Percentiles rank a stretch among this genome's conserved stretches.
These are phyloP conservation scores for Lodderomyces oxycetoniae DNA, from an alignment of 1,139 yeast genomes.

Conservation along the genomic window DNA sequence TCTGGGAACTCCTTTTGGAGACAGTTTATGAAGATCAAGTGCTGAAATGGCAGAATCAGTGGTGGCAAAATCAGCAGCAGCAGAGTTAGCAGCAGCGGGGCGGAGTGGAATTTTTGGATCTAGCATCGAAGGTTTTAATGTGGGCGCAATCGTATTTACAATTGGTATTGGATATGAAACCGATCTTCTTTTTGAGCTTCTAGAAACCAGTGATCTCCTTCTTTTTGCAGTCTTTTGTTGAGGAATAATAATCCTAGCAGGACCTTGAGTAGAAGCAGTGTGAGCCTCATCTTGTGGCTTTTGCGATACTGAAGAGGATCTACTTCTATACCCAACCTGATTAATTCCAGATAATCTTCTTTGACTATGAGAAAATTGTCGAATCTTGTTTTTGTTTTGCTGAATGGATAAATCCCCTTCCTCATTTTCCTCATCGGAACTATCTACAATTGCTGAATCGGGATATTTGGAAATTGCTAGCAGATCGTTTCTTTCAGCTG, in stretches of 20 bases:
- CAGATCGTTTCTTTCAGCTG: too few relatives aligned
- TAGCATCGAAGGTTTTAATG: constrained; percentile 2
- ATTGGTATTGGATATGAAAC: constrained; percentile 1
- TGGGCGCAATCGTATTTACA: constrained; percentile 3
- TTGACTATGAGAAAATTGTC: constrained; percentile 29
- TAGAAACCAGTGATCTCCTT: constrained; percentile 3
- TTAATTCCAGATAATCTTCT: constrained; percentile 38
- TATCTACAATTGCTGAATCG: constrained; percentile 11
- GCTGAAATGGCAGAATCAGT: background rate
- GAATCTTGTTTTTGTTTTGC: constrained; percentile 31
- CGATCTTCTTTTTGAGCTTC: constrained; percentile 2
- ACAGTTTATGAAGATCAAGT: background rate
- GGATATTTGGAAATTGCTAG: constrained; percentile 7
- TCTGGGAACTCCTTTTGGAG: background rate
- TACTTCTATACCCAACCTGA: constrained; percentile 22
- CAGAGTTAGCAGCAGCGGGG: constrained; percentile 3
- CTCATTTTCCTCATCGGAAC: constrained; percentile 21
- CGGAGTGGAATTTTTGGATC: background rate
- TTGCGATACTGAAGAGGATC: constrained; percentile 27
- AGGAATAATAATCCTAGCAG: constrained; percentile 4
- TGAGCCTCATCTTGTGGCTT: constrained; percentile 2
- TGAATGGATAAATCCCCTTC: too few relatives aligned
- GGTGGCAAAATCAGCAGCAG: background rate
- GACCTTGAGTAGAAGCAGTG: background rate
- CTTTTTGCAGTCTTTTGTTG: constrained; percentile 4